Conservation (phyloP, 2,329 filamentous ascomycete species). For the Penicillium sp. region DNA sequence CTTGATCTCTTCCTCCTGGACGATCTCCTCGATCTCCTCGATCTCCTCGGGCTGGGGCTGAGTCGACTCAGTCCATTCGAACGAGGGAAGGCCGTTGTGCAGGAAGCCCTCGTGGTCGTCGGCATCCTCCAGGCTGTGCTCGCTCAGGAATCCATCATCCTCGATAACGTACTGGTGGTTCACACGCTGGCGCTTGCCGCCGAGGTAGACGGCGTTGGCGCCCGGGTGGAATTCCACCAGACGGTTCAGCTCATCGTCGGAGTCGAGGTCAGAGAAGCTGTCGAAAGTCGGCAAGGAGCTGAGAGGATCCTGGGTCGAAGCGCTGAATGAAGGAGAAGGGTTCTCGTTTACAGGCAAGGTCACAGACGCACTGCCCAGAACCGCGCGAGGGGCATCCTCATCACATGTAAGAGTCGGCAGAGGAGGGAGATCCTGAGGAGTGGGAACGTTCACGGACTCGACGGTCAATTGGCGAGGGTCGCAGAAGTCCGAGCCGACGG, state of each 20-base stretch:
- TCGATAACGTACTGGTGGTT: constrained; percentile 72
- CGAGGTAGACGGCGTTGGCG: constrained; percentile 65
- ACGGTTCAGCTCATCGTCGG: constrained; percentile 83
- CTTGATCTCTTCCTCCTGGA: constrained; percentile 55
- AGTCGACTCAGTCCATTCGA: constrained; percentile 55
- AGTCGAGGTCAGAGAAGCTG: constrained; percentile 86
- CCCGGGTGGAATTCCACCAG: constrained; percentile 72
- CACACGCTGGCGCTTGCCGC: constrained; percentile 75
- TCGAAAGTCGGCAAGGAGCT: constrained; percentile 76
- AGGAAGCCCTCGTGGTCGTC: constrained; percentile 70
- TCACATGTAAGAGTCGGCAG: constrained; percentile 58
- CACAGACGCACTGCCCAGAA: constrained; percentile 44
- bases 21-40: constrained; percentile 51
- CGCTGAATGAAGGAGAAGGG: constrained; percentile 48
- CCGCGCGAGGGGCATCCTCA: constrained; percentile 47
- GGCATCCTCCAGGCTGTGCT: constrained; percentile 76
- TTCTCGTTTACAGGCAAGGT: constrained; percentile 47
- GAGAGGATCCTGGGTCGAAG: constrained; percentile 55
- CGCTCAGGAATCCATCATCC: constrained; percentile 77
- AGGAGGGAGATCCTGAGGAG: constrained; percentile 67
- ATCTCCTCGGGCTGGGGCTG: constrained; percentile 41
- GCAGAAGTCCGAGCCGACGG: constrained; percentile 82
- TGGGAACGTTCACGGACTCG: constrained; percentile 52
- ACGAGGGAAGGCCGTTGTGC: constrained; percentile 67
- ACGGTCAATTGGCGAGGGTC: constrained; percentile 90